phyloP scores from a whole-genome alignment of 345 rosid genomes.

The Hevea brasiliensis region DNA sequence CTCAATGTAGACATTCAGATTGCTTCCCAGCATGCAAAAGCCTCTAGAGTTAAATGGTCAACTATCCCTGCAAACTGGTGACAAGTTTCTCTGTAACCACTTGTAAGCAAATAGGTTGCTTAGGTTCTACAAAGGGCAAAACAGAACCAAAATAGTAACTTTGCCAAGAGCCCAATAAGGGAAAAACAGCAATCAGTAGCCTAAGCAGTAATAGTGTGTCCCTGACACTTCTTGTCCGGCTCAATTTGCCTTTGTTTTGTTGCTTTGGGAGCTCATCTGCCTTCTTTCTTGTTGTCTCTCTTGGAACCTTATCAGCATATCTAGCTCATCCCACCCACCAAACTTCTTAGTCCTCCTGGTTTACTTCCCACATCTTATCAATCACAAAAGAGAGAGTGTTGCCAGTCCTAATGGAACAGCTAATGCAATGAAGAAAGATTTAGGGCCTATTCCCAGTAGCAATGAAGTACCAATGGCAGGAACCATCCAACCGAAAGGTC shows the following conservation, averaged over 20 bases:
- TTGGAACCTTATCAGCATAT: constrained; percentile 24
- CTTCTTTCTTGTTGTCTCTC: constrained; percentile 11
- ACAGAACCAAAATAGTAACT: constrained; percentile 48
- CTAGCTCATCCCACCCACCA: constrained; percentile 94
- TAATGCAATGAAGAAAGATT: constrained; percentile 78
- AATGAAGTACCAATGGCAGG: constrained; percentile 68
- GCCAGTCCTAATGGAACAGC: constrained; percentile 84
- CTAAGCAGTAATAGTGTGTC: constrained; percentile 65
- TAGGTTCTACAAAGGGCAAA: not conserved
- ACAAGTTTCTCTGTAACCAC: not conserved
- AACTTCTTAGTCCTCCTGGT: constrained; percentile 36
- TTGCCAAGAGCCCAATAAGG: constrained; percentile 75
- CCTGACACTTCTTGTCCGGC: constrained; percentile 56
- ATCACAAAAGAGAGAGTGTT: constrained; percentile 52
- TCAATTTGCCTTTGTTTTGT: constrained; percentile 37
- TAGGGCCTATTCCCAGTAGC: constrained; percentile 72
- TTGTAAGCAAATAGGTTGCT: not conserved
- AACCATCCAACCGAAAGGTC: constrained; percentile 75
- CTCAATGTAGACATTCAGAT: no score
- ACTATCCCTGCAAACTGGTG: no score
- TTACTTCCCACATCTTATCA: constrained; percentile 49
- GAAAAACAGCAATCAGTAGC: constrained; percentile 66
- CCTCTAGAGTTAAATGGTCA: no score
- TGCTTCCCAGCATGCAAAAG: no score
- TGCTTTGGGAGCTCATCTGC: constrained; percentile 30